Evolutionary conservation across 2,329 filamentous ascomycete species (phyloP).

Genomic region (Fusarium zealandicum): DNA sequence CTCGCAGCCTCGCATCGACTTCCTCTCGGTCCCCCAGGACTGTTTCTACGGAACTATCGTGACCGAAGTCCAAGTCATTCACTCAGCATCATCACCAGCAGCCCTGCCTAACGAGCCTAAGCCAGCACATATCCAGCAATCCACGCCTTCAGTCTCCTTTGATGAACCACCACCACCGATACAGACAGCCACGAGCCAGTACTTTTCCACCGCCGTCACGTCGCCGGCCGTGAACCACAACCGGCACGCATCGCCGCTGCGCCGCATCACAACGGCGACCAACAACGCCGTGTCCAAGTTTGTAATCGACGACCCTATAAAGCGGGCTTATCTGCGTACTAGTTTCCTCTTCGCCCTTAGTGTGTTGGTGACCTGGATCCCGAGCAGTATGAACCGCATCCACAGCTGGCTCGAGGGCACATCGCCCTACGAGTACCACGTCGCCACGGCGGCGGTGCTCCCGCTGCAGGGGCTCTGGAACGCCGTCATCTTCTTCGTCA

Average conservation of each 20-base stretch:
- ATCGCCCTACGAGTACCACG: constrained; percentile 69
- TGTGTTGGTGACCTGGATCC: constrained; percentile 68
- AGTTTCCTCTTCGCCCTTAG: constrained; percentile 68
- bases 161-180: constrained; percentile 23
- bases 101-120: constrained; percentile 36
- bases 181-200: constrained; percentile 40
- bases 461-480: constrained; percentile 86
- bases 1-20: constrained; percentile 35
- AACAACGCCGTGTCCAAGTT: constrained; percentile 48
- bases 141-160: constrained; percentile 35
- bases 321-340: constrained; percentile 66
- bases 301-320: constrained; percentile 59
- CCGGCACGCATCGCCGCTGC: constrained; percentile 18
- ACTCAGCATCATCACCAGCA: constrained; percentile 40
- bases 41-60: constrained; percentile 60
- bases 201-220: constrained; percentile 46
- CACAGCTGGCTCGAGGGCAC: constrained; percentile 66
- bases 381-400: constrained; percentile 76
- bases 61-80: constrained; percentile 58
- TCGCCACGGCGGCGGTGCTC: constrained; percentile 74
- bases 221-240: constrained; percentile 27
- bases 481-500: constrained; percentile 76
- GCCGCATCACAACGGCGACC: constrained; percentile 27
- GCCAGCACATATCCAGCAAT: constrained; percentile 24
- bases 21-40: constrained; percentile 40